Percentiles rank a stretch among this genome's conserved stretches.
These are phyloP conservation scores for Aureobasidium mangrovei DNA, from an alignment of 2,329 filamentous ascomycete species.

Conservation along the genomic window DNA sequence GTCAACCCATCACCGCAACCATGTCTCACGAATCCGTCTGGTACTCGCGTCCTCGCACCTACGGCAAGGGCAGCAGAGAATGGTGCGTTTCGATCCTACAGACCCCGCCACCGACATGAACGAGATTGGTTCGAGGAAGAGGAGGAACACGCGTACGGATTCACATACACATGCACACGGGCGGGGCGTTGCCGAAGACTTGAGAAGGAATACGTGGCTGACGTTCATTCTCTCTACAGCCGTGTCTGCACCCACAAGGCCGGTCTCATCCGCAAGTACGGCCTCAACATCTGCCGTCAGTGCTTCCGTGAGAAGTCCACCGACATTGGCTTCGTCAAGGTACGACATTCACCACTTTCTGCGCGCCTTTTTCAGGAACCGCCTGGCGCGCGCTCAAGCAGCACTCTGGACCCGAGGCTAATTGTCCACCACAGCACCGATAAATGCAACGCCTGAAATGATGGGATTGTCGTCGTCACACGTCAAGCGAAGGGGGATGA, in stretches of 20 bases:
- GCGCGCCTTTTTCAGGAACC: slow-evolving; percentile 8
- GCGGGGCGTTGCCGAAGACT: not conserved
- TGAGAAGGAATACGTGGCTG: slow-evolving; percentile 19
- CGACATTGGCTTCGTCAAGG: slow-evolving; percentile 63
- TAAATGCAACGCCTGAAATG: slow-evolving; percentile 19
- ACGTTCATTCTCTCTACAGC: slow-evolving; percentile 38
- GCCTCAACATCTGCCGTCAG: slow-evolving; percentile 72
- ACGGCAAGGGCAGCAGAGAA: slow-evolving; percentile 90
- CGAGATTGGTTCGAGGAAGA: slow-evolving; percentile 1
- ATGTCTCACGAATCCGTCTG: slow-evolving; percentile 96
- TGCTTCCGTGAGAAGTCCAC: slow-evolving; percentile 61
- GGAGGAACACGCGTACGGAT: not conserved
- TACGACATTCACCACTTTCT: slow-evolving; percentile 26
- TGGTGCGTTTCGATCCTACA: slow-evolving; percentile 58
- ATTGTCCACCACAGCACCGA: slow-evolving; percentile 23
- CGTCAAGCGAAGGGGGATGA: slow-evolving; percentile 9
- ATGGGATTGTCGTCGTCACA: slow-evolving; percentile 9
- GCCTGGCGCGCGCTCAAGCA: not conserved
- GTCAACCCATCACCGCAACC: slow-evolving; percentile 37
- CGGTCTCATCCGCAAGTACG: slow-evolving; percentile 99
- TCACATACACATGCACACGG: not conserved
- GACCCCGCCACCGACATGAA: not conserved
- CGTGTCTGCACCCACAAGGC: slow-evolving; percentile 88
- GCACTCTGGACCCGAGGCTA: not conserved
- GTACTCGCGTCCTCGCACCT: slow-evolving; percentile 95